These are phyloP conservation scores for Dactylorhiza incarnata DNA, from an alignment of 106 monocot species.

Conservation along the genomic window DNA sequence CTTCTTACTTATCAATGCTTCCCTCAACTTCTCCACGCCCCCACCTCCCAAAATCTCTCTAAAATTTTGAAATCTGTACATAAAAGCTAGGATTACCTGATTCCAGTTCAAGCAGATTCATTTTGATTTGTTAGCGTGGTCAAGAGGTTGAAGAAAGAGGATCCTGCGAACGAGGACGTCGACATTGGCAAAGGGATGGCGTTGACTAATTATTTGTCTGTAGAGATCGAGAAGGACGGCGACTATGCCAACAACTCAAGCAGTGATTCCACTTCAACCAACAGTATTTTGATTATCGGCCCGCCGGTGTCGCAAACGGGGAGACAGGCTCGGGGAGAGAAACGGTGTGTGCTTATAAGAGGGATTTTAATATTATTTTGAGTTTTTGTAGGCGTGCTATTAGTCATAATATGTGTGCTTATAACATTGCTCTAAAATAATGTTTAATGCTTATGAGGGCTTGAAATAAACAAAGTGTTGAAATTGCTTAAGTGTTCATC, in stretches of 20 bases:
- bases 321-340: too few species aligned
- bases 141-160: slow-evolving; percentile 32
- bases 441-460: too few species aligned
- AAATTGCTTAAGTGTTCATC: too few species aligned
- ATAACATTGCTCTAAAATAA: too few species aligned
- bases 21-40: slow-evolving; percentile 24
- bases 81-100: slow-evolving; percentile 30
- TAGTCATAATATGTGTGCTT: too few species aligned
- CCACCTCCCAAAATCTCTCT: slow-evolving; percentile 35
- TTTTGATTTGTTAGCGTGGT: slow-evolving; percentile 12
- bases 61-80: slow-evolving; percentile 39
- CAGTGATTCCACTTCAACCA: slow-evolving; percentile 57
- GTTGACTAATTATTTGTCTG: slow-evolving; percentile 42
- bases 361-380: too few species aligned
- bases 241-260: slow-evolving; percentile 37
- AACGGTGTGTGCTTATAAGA: too few species aligned
- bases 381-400: too few species aligned
- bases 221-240: slow-evolving; percentile 73
- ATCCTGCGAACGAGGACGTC: slow-evolving; percentile 61
- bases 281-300: slow-evolving; percentile 14
- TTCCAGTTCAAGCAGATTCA: slow-evolving; percentile 20
- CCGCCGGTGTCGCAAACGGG: too few species aligned
- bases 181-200: slow-evolving; percentile 93
- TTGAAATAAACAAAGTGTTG: too few species aligned
- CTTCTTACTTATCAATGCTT: slow-evolving; percentile 22